Percentiles rank a stretch among this genome's conserved stretches.
These are phyloP conservation scores for Lentinula lateritia DNA, from an alignment of 768 basidiomycete genomes.

Conservation along the genomic window DNA sequence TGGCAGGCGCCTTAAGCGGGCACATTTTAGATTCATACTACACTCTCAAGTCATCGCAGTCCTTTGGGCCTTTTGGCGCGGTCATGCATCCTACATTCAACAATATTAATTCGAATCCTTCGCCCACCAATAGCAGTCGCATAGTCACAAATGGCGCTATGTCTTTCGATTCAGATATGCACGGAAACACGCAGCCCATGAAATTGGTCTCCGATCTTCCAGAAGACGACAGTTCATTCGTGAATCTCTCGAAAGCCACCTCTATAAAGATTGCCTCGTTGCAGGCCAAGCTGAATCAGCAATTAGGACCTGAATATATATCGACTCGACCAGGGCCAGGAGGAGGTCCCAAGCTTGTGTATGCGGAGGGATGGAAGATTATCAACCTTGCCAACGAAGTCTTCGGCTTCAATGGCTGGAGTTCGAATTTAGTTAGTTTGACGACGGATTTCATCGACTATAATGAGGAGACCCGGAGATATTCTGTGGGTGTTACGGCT, in stretches of 20 bases:
- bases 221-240: conserved; percentile 15
- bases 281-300: conserved; percentile 79
- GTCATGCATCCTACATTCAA: conserved; percentile 1
- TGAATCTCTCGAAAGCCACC: conserved; percentile 55
- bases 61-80: conserved; percentile 2
- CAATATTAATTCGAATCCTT: background rate
- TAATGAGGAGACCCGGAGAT: conserved; percentile 60
- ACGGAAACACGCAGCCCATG: conserved; percentile 32
- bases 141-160: conserved; percentile 49
- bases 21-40: conserved; percentile 2
- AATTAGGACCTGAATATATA: conserved; percentile 92
- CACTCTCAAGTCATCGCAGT: background rate
- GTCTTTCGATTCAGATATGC: conserved; percentile 58
- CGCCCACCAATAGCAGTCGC: background rate
- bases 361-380: conserved; percentile 96
- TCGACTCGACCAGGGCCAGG: conserved; percentile 86
- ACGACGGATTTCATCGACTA: conserved; percentile 77
- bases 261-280: conserved; percentile 63
- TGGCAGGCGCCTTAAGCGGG: conserved; percentile 7
- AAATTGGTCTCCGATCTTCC: conserved; percentile 10
- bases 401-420: conserved; percentile 98
- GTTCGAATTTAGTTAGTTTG: conserved; percentile 68
- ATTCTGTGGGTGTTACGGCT: conserved; percentile 74
- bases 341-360: conserved; percentile 83
- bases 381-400: conserved; percentile 98